Percentiles rank a stretch among this genome's conserved stretches.
phyloP scores from a whole-genome alignment of 352 stramenopile genomes.

The Pythium sp. region DNA sequence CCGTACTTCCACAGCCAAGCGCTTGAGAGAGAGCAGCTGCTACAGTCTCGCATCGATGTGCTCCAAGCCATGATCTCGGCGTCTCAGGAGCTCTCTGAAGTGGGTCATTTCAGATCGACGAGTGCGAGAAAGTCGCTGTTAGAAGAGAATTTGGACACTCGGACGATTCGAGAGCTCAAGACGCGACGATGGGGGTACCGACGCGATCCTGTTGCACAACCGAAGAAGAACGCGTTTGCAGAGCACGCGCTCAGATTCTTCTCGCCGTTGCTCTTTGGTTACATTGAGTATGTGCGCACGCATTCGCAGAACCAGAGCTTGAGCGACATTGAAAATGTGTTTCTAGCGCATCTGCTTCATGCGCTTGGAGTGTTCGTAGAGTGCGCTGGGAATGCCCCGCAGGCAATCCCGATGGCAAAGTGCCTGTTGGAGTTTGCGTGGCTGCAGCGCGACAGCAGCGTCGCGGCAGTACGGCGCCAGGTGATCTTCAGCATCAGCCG shows the following conservation, averaged over 20 bases:
- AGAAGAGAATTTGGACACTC: conserved; percentile 36
- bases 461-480: conserved; percentile 63
- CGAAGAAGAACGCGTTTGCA: conserved; percentile 65
- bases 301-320: conserved; percentile 21
- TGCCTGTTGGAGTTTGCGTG: conserved; percentile 69
- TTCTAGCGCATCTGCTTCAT: conserved; percentile 71
- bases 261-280: conserved; percentile 71
- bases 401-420: conserved; percentile 67
- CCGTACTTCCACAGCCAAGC: conserved; percentile 63
- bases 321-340: conserved; percentile 62
- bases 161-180: conserved; percentile 55
- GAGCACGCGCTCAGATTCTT: conserved; percentile 68
- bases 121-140: conserved; percentile 38
- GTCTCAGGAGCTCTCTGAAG: conserved; percentile 63
- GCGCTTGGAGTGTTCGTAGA: conserved; percentile 67
- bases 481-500: conserved; percentile 73
- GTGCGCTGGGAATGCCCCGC: conserved; percentile 52
- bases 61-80: conserved; percentile 55
- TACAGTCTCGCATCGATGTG: conserved; percentile 69
- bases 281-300: conserved; percentile 50
- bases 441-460: conserved; percentile 38
- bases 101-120: conserved; percentile 29
- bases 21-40: conserved; percentile 67
- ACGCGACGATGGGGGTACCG: conserved; percentile 70
- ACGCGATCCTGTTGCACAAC: conserved; percentile 36